Base-by-base conservation (phyloP, 2,329 filamentous ascomycete genomes). In the Penicillium sp. region DNA sequence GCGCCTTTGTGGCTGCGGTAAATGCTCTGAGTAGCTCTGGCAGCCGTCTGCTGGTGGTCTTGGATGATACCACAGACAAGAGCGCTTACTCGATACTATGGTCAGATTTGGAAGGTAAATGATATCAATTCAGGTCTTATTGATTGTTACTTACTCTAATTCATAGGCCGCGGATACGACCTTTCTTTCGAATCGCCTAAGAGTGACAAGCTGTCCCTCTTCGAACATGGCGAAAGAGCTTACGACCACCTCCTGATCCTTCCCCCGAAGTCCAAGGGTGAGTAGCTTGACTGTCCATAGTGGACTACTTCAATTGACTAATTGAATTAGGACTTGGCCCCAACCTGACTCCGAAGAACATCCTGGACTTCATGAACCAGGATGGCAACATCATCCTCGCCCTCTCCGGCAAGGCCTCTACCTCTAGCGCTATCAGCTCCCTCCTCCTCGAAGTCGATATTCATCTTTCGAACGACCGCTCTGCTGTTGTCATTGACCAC, bases 191-290 rank as follows among this genome's bases (percentile, higher is more conserved):
- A 93, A 74, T 92, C 91, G 8, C 90, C 91, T 59, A 95, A 95
- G 79, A 90, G 86, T 73, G 86, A 91, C 52, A 81, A 82, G 50
- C 79, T 98, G 68, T 83, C 85, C 51, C 82, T 99, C 64, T 96
- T 97, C 80, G 82, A 86, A 71, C 86, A 95, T 62, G 95, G 93
- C 72, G 91, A 95, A 79, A 87, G 90, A 74, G 86, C 85, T 62
- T 98, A 93, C 77, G 93, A 98, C 78, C 93, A 99, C 77, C 80
- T 98, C 63, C 77, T 98, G 63, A 83, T 99, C 66, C 86, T 98
- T 63, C 95, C 95, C 52, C 86, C 88, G 58, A 96, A 93, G 77
- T 86, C 90, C 31, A 99, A 99, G 84, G 93, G 90, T 91, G 73
- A 47, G 65, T 48, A 52, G 29, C 2, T 14, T 24, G 33, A 11